Evolutionary conservation across 2,329 filamentous ascomycete species (phyloP).

Genomic region (Colletotrichum kahawae): DNA sequence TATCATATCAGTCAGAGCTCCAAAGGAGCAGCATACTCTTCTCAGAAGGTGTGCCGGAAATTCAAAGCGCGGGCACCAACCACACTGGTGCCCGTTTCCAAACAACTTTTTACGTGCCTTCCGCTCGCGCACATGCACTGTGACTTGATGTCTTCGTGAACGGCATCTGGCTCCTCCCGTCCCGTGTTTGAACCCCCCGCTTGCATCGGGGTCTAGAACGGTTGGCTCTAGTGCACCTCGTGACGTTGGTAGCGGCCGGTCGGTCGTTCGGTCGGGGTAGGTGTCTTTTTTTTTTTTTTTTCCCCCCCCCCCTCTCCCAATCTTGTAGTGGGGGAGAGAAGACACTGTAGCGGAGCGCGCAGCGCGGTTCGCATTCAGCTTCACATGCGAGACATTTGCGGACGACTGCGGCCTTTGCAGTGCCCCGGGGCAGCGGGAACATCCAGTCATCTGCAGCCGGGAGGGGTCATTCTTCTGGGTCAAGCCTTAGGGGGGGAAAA

Average conservation of each 20-base stretch:
- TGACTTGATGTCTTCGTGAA: neutral
- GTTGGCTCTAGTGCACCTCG: constrained; percentile 8
- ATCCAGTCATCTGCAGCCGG: neutral
- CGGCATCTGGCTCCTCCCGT: neutral
- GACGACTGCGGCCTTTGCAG: neutral
- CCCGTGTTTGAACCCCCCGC: neutral
- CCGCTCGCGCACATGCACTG: neutral
- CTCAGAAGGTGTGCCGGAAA: neutral
- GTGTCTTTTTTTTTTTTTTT: neutral
- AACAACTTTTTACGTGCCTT: neutral
- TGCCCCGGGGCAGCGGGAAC: neutral
- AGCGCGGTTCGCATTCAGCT: constrained; percentile 13
- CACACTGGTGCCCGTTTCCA: neutral
- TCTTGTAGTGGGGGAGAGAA: neutral
- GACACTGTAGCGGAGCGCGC: neutral
- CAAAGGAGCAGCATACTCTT: neutral
- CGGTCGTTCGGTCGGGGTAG: neutral
- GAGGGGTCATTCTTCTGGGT: neutral
- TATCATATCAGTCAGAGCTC: constrained; percentile 1
- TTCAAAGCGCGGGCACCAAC: neutral
- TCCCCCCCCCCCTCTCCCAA: neutral
- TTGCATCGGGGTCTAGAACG: constrained; percentile 10
- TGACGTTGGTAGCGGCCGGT: constrained; percentile 12
- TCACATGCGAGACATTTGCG: constrained; percentile 17
- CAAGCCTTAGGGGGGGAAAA: neutral